Evolutionary conservation across 306 rosid genomes (phyloP), one percentile per base, ranked within the genome.

Genomic region (Inga leiocalycina): DNA sequence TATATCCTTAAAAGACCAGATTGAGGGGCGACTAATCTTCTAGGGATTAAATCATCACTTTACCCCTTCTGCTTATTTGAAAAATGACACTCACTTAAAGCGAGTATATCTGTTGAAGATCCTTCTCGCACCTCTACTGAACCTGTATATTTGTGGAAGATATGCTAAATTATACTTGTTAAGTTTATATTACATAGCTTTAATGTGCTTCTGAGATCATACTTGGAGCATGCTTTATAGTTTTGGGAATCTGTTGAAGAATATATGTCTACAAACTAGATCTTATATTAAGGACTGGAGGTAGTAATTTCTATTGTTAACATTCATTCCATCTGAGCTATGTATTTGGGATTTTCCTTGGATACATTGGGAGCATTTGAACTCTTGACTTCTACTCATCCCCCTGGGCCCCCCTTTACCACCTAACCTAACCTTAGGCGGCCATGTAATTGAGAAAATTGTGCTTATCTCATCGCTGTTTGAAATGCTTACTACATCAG

Each of bases 171-270:
- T 37, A 71, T 44, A 30, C 71, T 44, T 19, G 17, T 73, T 67
- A 14, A 52, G 75, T 41, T 65, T 39, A 79, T 73, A 44, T 41
- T 81, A 39, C 75, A 39, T 78, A 52, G 35, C 41, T 64, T 13
- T 64, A 64, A 73, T 48, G 69, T 78, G 75, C 69, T 52, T 24
- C 24, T 43, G 35, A 30, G 17, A 65, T 48, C 45, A 49, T 34
- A 35, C 43, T 78, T 22, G 74, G 49, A 65, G 71, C 44, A 39
- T 76, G 11, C 6, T 32, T 22, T 20, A 64, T 64, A 57, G 62
- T 57, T 27, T 61, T 61, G 30, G 24, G 43, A 27, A 32, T 62
- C 91, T 57, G 92, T 48, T 0, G 0, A 48, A 48, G 14, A 48
- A 48, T 11, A 48, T 48, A 13, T 13, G 8, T 39, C 43, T 39